Conservation (phyloP, 805 yeast species). For the Starmerella potacharoeniae region DNA sequence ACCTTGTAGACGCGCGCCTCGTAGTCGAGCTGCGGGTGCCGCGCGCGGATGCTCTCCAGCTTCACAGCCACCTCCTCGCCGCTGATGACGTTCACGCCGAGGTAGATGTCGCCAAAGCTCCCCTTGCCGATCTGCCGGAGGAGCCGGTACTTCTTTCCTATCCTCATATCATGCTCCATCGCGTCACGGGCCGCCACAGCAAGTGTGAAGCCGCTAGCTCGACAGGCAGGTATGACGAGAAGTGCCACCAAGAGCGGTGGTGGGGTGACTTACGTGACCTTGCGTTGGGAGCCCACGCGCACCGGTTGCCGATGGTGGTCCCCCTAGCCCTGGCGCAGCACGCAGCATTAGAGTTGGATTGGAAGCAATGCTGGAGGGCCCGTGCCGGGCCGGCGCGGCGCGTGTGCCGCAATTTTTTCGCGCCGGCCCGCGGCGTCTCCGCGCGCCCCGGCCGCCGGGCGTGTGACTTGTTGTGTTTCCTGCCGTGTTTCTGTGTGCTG, state of each 20-base stretch:
- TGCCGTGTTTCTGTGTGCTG: too few relatives aligned
- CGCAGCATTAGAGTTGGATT: too few relatives aligned
- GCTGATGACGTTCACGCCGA: constrained; percentile 78
- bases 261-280: background rate
- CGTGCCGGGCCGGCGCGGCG: too few relatives aligned
- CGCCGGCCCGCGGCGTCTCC: too few relatives aligned
- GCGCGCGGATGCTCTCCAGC: constrained; percentile 76
- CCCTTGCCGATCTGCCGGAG: constrained; percentile 97
- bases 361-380: background rate
- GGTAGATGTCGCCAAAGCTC: constrained; percentile 92
- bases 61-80: constrained; percentile 98
- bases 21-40: constrained; percentile 93
- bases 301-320: background rate
- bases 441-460: too few relatives aligned
- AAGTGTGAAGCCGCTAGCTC: background rate
- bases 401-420: too few relatives aligned
- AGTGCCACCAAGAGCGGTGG: background rate
- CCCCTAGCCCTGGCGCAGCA: background rate
- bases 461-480: too few relatives aligned
- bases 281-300: background rate
- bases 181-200: background rate
- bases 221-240: background rate
- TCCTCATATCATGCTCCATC: constrained; percentile 48
- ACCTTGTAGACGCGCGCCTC: constrained; percentile 95
- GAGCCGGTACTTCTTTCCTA: constrained; percentile 90